Evolutionary conservation across 352 stramenopile species (phyloP), one percentile per base, ranked within the genome.

Genomic region (Pythium rhizo-oryzae): DNA sequence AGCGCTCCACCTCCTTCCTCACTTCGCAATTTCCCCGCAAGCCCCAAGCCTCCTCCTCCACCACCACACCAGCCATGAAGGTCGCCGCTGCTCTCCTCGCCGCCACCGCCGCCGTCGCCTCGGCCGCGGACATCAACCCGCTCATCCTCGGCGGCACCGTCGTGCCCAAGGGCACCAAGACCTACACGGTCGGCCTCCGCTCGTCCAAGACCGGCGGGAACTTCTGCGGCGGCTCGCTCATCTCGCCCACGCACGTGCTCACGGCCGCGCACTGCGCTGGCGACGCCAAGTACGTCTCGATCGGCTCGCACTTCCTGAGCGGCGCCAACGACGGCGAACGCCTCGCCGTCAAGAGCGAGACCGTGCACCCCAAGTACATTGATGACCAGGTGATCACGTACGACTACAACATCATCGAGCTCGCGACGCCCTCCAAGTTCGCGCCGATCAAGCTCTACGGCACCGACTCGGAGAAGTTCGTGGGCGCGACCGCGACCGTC

Each of bases 231-330:
- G 74, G 66, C 33, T 67, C 63, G 35, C 80, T 91, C 66, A 87
- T 89, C 74, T 62, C 60, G 37, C 72, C 82, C 18, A 79, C 18
- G 15, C 74, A 81, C 50, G 68, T 83, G 18, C 61, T 83, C 15
- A 74, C 76, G 30, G 70, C 77, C n/a, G 80, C 79, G 18, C 78
- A 88, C 65, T 90, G 80, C 62, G 30, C 47, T 16, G 71, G 70
- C 58, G 21, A 18, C 23, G 79, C 84, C 58, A 67, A 72, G 15
- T 86, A 81, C 71, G 78, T 78, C 19, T 72, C 74, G 2, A 70
- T 89, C 33, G 82, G 82, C 24, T 82, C 81, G 63, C 81, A 87
- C 68, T 88, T 70, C 59, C 50, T 76, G 21, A 82, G 65, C 28
- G 80, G 81, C 50, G 69, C 67, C 5, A 21, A 66, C 4, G 71